Conservation (phyloP, 140 eudicot species). For the Erigeron philadelphicus region DNA sequence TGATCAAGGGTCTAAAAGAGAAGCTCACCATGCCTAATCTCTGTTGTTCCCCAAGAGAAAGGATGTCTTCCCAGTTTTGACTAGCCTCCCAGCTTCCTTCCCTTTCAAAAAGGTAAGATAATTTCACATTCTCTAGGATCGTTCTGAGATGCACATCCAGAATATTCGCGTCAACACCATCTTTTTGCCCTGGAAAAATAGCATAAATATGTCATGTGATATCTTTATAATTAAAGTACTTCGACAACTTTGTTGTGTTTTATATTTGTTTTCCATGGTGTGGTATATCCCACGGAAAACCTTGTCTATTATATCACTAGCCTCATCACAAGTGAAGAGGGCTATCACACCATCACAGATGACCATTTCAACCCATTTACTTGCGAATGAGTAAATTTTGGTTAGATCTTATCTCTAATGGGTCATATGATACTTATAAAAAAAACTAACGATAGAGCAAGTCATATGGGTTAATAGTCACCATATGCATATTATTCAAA, state of each 20-base stretch:
- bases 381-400: conserved; percentile 1
- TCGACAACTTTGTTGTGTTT: background rate
- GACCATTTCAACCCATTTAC: too few species aligned
- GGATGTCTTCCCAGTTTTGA: conserved; percentile 90
- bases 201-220: background rate
- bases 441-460: too few species aligned
- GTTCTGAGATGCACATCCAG: conserved; percentile 63
- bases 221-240: background rate
- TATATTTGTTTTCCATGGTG: background rate
- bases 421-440: background rate
- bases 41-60: conserved; percentile 96
- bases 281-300: too few species aligned
- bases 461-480: too few species aligned
- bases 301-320: too few species aligned
- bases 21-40: conserved; percentile 86
- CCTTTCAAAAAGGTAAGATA: conserved; percentile 75
- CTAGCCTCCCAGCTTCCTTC: conserved; percentile 95
- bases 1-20: background rate
- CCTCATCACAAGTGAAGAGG: too few species aligned
- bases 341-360: too few species aligned
- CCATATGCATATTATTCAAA: background rate
- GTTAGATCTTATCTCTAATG: conserved; percentile 6
- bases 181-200: conserved; percentile 39
- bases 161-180: conserved; percentile 21
- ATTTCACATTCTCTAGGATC: conserved; percentile 70